Evolutionary conservation across 805 yeast species (phyloP), one percentile per base, ranked within the genome.

Genomic region (Blastobotrys peoriensis): DNA sequence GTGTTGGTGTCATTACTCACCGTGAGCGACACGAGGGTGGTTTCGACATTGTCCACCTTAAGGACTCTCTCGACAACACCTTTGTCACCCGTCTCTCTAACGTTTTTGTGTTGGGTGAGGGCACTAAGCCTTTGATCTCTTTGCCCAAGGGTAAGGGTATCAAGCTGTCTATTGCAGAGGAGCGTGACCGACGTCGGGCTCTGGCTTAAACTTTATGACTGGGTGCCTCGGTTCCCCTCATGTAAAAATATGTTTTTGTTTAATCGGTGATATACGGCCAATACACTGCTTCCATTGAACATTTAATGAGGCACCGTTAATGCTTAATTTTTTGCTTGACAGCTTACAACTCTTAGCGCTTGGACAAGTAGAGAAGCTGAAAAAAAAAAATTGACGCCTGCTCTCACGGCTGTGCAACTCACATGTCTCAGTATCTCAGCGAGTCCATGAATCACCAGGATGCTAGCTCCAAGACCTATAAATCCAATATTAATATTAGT

Each of bases 111-210:
- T 82, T 88, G 66, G 96, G 96, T 74, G 95, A 88, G 77, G 88
- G 88, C 65, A 83, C 86, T 74, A 87, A 86, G 78, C 95, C 96
- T 68, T 79, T 78, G 79, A 78, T 88, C 68, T 86, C 95, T 53
- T 78, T 88, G 73, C 96, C 97, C 78, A 88, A 87, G 91, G 97
- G 96, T 78, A 88, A 88, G 83, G 97, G 97, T 84, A 84, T 88
- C 74, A 88, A 88, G 81, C 81, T 88, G 69, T 70, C 91, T 65
- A 88, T 88, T 70, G 78, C 96, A 68, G 96, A 88, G 78, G 96
- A 88, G 82, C 87, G 96, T 77, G 96, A 88, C 86, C 81, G 89
- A 81, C 89, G 95, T 76, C 85, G 96, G 76, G 88, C 91, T 67
- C 84, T 78, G 70, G 72, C 69, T 61, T 60, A 60, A 43, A 30